Conservation (phyloP, 371 early-diverging fungal species). For the Apophysomyces trapeziformis region DNA sequence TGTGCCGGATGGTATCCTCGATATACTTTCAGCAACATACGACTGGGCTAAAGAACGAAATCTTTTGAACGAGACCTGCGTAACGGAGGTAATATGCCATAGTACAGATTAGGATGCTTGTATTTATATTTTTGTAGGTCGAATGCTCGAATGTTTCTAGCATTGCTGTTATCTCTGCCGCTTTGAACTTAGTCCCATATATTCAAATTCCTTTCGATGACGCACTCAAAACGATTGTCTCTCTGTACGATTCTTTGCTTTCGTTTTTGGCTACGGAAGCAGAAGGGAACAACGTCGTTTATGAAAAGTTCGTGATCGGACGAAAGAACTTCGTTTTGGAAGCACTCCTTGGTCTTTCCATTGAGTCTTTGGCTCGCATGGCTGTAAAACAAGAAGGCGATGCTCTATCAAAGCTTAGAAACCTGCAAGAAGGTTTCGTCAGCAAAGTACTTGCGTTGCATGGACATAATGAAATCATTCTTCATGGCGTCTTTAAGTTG, state of each 20-base stretch:
- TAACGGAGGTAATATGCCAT: conserved; percentile 33
- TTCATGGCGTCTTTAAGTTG: conserved; percentile 58
- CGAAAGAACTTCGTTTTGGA: conserved; percentile 60
- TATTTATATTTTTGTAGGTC: background rate
- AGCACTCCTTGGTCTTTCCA: conserved; percentile 54
- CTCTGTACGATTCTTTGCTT: conserved; percentile 44
- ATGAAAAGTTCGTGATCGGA: conserved; percentile 54
- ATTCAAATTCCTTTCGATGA: conserved; percentile 48
- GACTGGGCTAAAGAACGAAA: conserved; percentile 64
- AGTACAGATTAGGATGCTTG: background rate
- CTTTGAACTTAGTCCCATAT: conserved; percentile 57
- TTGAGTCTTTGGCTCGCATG: conserved; percentile 55
- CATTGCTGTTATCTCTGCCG: conserved; percentile 51
- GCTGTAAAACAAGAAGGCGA: conserved; percentile 22
- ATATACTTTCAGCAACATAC: conserved; percentile 36
- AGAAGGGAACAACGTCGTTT: conserved; percentile 34
- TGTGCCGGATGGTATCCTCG: conserved; percentile 40
- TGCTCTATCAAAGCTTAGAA: conserved; percentile 20
- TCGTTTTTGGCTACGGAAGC: conserved; percentile 36
- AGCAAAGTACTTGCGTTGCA: conserved; percentile 47
- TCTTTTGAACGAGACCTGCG: conserved; percentile 40
- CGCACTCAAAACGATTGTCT: conserved; percentile 39
- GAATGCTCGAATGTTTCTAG: conserved; percentile 19
- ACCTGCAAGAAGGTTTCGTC: conserved; percentile 34
- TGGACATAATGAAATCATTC: conserved; percentile 60